Percentiles rank a stretch among this genome's conserved stretches.
Conservation (phyloP, 305 asterid species). For the Galium porrigens region DNA sequence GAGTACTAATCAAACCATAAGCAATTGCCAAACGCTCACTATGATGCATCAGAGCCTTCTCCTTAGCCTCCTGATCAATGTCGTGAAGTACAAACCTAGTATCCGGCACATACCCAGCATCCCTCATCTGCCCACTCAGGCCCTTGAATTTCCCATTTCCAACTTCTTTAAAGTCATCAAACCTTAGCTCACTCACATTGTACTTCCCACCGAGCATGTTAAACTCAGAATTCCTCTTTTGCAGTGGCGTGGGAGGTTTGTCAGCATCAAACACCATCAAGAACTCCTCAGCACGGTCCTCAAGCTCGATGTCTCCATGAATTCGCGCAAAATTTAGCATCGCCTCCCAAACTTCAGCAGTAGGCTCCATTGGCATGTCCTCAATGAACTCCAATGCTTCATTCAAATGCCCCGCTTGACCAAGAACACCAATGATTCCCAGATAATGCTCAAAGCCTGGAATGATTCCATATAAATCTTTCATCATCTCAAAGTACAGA, state of each 20-base stretch:
- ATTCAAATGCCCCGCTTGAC: conserved; percentile 28
- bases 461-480: conserved; percentile 18
- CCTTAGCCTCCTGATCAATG: conserved; percentile 33
- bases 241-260: conserved; percentile 17
- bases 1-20: conserved; percentile 36
- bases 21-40: conserved; percentile 39
- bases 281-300: conserved; percentile 25
- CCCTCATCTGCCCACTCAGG: conserved; percentile 31
- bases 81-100: conserved; percentile 36
- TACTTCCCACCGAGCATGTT: conserved; percentile 30
- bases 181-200: conserved; percentile 17
- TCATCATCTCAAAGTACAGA: conserved; percentile 26
- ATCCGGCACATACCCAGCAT: conserved; percentile 35
- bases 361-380: conserved; percentile 26
- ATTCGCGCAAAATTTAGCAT: conserved; percentile 19
- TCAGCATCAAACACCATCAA: conserved; percentile 18
- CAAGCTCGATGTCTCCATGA: conserved; percentile 32
- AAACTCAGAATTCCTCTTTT: conserved; percentile 22
- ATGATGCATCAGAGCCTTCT: conserved; percentile 36
- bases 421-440: conserved; percentile 22
- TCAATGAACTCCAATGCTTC: conserved; percentile 31
- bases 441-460: conserved; percentile 26
- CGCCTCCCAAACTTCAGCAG: conserved; percentile 24
- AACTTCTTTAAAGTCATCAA: conserved; percentile 15
- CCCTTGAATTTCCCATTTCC: conserved; percentile 22